Evolutionary conservation across 1,284 basidiomycete genomes (phyloP).

Genomic region (Moesziomyces sp.): DNA sequence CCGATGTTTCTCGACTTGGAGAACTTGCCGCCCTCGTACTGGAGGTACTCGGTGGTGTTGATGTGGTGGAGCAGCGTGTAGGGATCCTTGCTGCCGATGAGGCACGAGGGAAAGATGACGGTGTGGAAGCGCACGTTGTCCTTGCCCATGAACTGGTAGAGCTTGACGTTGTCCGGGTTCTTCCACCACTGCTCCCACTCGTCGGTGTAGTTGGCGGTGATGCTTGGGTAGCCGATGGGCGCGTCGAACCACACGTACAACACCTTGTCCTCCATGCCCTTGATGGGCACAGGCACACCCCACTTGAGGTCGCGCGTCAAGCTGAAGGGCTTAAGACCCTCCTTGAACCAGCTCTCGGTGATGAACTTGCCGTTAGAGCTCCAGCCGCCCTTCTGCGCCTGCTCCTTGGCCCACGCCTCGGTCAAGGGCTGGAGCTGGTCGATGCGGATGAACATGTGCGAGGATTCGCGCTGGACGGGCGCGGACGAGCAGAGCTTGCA

Average conservation of each 20-base stretch:
- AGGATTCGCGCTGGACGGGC: conserved; percentile 75
- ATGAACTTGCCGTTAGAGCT: conserved; percentile 91
- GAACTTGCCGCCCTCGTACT: conserved; percentile 99
- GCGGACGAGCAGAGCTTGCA: conserved; percentile 85
- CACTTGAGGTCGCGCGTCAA: conserved; percentile 94
- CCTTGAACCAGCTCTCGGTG: conserved; percentile 88
- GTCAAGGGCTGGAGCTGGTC: conserved; percentile 84
- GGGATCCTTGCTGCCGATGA: conserved; percentile 85
- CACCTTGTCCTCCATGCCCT: conserved; percentile 92
- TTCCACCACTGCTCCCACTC: conserved; percentile 99
- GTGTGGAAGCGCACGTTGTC: conserved; percentile 94
- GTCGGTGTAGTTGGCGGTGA: conserved; percentile 92
- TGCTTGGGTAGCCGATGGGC: conserved; percentile 95
- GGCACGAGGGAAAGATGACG: conserved; percentile 90
- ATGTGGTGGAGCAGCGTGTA: conserved; percentile 97
- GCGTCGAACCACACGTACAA: conserved; percentile 97
- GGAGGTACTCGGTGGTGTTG: conserved; percentile 95
- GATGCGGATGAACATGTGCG: conserved; percentile 93
- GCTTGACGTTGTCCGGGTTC: conserved; percentile 86
- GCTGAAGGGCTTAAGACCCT: conserved; percentile 87
- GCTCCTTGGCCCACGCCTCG: conserved; percentile 87
- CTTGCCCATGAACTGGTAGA: conserved; percentile 95
- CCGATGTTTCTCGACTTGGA: conserved; percentile 96
- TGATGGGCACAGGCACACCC: conserved; percentile 90
- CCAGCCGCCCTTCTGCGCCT: conserved; percentile 87